A percentile compares a stretch with the other conserved stretches of the same genome.
Conservation (phyloP, 345 rosid species). For the Corchorus olitorius region DNA sequence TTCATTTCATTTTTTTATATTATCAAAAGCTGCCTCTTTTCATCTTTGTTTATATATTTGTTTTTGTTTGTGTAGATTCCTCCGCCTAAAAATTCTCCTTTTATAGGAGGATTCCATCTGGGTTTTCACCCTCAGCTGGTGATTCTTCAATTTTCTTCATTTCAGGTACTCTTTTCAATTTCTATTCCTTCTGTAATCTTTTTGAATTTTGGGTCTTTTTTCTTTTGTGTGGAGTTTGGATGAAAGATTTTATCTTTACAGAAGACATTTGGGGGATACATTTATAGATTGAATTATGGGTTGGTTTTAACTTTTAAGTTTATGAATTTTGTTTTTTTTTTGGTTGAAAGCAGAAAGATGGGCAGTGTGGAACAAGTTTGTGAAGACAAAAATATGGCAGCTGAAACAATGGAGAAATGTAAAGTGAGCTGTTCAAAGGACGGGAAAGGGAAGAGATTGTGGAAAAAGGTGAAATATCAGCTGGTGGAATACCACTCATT, state of each 20-base stretch:
- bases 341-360: constrained; percentile 35
- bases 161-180: constrained; percentile 28
- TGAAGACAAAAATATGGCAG: constrained; percentile 28
- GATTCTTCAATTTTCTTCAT: constrained; percentile 42
- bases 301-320: background rate
- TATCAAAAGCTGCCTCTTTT: background rate
- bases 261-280: background rate
- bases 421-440: constrained; percentile 33
- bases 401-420: constrained; percentile 49
- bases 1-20: background rate
- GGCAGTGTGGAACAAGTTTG: constrained; percentile 24
- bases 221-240: background rate
- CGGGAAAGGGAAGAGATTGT: constrained; percentile 76
- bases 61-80: constrained; percentile 11
- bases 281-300: background rate
- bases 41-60: background rate
- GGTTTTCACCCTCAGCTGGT: constrained; percentile 25
- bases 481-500: constrained; percentile 86
- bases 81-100: constrained; percentile 24
- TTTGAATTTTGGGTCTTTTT: background rate
- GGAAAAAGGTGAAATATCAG: constrained; percentile 91
- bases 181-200: background rate
- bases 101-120: constrained; percentile 35
- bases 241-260: background rate
- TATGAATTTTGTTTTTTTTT: background rate